These are phyloP conservation scores for Phaeosphaeriaceae sp. DNA, from an alignment of 2,329 filamentous ascomycete species.

Conservation along the genomic window DNA sequence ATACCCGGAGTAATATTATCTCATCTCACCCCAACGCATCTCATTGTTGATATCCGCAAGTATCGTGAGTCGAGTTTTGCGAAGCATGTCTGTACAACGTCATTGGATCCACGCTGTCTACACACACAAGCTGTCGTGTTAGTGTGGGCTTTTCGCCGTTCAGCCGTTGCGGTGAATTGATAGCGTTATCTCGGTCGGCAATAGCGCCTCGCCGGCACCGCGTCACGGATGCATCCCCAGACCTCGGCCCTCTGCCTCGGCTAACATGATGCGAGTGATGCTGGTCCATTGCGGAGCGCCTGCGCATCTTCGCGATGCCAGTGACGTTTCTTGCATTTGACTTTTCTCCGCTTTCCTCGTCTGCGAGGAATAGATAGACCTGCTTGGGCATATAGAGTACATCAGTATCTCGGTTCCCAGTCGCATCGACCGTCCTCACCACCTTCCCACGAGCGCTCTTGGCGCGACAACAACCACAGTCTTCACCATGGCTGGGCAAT, in stretches of 20 bases:
- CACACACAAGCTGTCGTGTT: too few relatives aligned
- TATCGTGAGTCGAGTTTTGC: background rate
- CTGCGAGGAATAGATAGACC: background rate
- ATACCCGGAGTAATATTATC: slow-evolving; percentile 6
- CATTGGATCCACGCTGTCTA: too few relatives aligned
- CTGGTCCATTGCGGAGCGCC: slow-evolving; percentile 30
- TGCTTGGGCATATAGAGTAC: background rate
- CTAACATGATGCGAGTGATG: slow-evolving; percentile 37
- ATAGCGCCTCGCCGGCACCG: background rate
- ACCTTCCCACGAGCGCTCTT: slow-evolving; percentile 1
- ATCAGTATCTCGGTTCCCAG: slow-evolving; percentile 17
- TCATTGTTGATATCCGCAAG: background rate
- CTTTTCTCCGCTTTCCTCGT: background rate
- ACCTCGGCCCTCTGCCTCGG: slow-evolving; percentile 47
- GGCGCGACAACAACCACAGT: background rate
- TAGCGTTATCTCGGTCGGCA: background rate
- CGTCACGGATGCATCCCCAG: slow-evolving; percentile 14
- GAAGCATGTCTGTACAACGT: background rate
- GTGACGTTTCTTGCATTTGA: background rate
- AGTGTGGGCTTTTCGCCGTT: too few relatives aligned
- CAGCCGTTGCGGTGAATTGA: background rate
- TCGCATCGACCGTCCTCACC: slow-evolving; percentile 23
- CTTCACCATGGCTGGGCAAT: slow-evolving; percentile 59
- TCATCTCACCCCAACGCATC: background rate
- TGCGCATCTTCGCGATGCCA: slow-evolving; percentile 15